phyloP scores from a whole-genome alignment of 2,329 filamentous ascomycete species.

The Diplodia scrobiculata region DNA sequence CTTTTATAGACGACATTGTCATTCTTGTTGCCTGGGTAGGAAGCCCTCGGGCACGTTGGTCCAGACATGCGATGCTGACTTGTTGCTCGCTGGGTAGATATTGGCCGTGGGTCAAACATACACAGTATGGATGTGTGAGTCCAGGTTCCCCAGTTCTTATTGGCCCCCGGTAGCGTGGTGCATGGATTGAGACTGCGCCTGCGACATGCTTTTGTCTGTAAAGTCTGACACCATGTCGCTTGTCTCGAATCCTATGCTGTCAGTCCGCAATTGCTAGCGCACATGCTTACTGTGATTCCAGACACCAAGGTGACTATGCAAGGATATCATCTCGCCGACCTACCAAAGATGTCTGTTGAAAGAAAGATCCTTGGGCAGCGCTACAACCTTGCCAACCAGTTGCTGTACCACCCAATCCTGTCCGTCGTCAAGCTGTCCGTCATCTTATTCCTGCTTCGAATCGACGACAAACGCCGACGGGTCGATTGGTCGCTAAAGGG shows the following conservation, averaged over 20 bases:
- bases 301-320: slow-evolving; percentile 40
- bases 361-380: slow-evolving; percentile 37
- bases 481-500: slow-evolving; percentile 40
- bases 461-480: slow-evolving; percentile 39
- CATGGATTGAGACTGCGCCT: not conserved
- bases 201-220: not conserved
- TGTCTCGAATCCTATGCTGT: not conserved
- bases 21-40: slow-evolving; percentile 19
- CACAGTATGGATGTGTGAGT: slow-evolving; percentile 25
- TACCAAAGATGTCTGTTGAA: slow-evolving; percentile 38
- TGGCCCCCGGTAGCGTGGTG: not conserved
- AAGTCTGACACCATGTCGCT: not conserved
- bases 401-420: slow-evolving; percentile 46
- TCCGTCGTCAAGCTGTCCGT: slow-evolving; percentile 44
- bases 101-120: slow-evolving; percentile 15
- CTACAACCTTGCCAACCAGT: slow-evolving; percentile 44
- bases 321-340: slow-evolving; percentile 40
- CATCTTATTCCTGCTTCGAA: slow-evolving; percentile 44
- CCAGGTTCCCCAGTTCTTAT: not conserved
- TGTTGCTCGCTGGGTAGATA: not conserved
- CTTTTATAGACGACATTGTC: slow-evolving; percentile 10
- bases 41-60: not conserved
- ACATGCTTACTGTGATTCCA: slow-evolving; percentile 17
- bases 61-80: not conserved
- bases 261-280: not conserved